phyloP scores from a whole-genome alignment of 2,329 filamentous ascomycete genomes.

The Monilinia fructigena region DNA sequence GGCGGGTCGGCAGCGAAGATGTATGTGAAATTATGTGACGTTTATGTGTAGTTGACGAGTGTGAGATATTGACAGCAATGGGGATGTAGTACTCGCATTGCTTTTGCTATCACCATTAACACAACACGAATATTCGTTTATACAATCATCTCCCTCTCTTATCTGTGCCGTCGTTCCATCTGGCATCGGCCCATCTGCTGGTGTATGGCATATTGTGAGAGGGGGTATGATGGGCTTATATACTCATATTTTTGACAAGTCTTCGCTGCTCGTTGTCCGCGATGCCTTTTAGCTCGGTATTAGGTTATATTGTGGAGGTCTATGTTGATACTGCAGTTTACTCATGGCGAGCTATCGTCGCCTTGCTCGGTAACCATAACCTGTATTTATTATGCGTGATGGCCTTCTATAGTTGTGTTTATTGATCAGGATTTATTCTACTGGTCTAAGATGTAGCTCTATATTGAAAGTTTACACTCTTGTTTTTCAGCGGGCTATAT shows the following conservation, averaged over 20 bases:
- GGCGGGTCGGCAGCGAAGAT: neutral
- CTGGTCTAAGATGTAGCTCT: neutral
- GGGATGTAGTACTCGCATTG: neutral
- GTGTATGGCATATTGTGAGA: neutral
- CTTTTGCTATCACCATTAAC: neutral
- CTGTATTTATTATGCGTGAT: neutral
- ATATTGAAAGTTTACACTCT: neutral
- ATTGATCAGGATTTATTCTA: neutral
- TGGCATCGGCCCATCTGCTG: neutral
- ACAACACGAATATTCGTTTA: neutral
- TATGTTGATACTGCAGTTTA: too few species aligned
- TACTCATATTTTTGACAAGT: neutral
- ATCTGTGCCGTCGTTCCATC: neutral
- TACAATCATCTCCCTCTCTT: neutral
- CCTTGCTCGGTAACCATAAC: neutral
- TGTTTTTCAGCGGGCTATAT: neutral
- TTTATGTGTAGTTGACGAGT: neutral
- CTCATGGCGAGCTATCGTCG: too few species aligned
- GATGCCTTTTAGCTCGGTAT: neutral
- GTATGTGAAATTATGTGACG: too few species aligned
- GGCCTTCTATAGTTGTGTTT: neutral
- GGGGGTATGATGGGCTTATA: neutral
- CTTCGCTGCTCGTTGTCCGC: neutral
- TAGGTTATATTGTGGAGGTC: neutral
- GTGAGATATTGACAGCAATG: neutral